A percentile compares a stretch with the other conserved stretches of the same genome.
phyloP scores from a whole-genome alignment of 495 filamentous ascomycete species.

The Collariella sp. region DNA sequence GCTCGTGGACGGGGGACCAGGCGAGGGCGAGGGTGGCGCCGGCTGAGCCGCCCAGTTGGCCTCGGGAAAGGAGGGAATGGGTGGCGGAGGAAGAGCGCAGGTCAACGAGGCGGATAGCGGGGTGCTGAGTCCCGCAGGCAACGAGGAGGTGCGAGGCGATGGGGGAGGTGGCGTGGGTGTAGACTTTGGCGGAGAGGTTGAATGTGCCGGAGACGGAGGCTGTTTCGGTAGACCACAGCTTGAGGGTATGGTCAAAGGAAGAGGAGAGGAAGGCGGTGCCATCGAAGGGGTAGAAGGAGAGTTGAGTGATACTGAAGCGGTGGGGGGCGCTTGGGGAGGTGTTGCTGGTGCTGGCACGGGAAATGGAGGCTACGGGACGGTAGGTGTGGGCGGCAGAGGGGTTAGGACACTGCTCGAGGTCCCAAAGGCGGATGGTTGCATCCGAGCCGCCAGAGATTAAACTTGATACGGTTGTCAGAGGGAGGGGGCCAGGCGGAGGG shows the following conservation, averaged over 20 bases:
- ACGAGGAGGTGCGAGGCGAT: slow-evolving; percentile 65
- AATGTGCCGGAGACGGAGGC: slow-evolving; percentile 56
- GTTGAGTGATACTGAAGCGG: slow-evolving; percentile 71
- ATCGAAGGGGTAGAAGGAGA: slow-evolving; percentile 87
- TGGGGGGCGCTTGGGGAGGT: slow-evolving; percentile 37
- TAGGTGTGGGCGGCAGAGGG: slow-evolving; percentile 37
- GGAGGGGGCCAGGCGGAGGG: background rate
- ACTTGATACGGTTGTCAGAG: slow-evolving; percentile 29
- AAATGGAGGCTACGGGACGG: slow-evolving; percentile 36
- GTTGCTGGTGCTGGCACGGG: slow-evolving; percentile 16
- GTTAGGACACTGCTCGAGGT: slow-evolving; percentile 53
- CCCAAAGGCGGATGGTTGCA: slow-evolving; percentile 71
- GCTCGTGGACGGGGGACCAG: slow-evolving; percentile 71
- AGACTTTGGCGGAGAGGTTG: slow-evolving; percentile 59
- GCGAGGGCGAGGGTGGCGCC: slow-evolving; percentile 62
- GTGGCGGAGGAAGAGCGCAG: slow-evolving; percentile 66
- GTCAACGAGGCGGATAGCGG: slow-evolving; percentile 72
- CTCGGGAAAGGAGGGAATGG: slow-evolving; percentile 53
- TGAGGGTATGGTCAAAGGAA: slow-evolving; percentile 76
- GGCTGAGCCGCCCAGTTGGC: slow-evolving; percentile 45
- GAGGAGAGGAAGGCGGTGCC: slow-evolving; percentile 67
- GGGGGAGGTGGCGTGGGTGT: slow-evolving; percentile 67
- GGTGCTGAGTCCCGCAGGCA: slow-evolving; percentile 75
- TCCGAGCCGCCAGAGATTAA: slow-evolving; percentile 78
- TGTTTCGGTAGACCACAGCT: slow-evolving; percentile 62